Evolutionary conservation across 108 stramenopile genomes (phyloP), one percentile per base, ranked within the genome.

Genomic region (Fragilaria crotonensis): DNA sequence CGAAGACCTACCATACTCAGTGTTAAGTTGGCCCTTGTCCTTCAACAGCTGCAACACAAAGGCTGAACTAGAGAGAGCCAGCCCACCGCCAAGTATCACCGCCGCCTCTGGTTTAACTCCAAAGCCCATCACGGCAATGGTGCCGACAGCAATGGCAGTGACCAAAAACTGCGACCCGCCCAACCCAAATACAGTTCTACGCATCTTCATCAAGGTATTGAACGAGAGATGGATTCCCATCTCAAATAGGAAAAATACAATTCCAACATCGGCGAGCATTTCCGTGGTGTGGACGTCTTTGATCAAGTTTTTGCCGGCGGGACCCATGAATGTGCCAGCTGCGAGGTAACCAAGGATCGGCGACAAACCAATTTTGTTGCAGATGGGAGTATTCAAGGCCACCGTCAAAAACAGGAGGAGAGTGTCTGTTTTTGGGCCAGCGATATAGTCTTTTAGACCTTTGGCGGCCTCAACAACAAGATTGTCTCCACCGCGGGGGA

Each of bases 221-320:
- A 94, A 72, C 65, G 84, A 88, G 25, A 95, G 81, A 60, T 95
- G 93, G 48, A 97, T 71, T 22, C 96, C 96, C 96, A 97, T 97
- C 63, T 97, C 96, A 57, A 97, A 97, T 1, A 97, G 71, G 70
- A 97, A 97, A 62, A 97, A 93, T 2, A 95, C 94, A 33, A 97
- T 93, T 28, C 96, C 96, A 33, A 97, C 57, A 77, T 97, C 96
- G 14, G 89, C 96, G 47, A 97, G 66, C 75, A 84, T 57, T 63
- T 87, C 89, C 4, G 89, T 87, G 5, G 77, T 70, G 64, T 90
- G 89, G 2, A 90, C 53, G 36, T 85, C 79, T 11, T 64, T 59
- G 31, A 96, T 80, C 28, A 90, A 31, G 45, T 68, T 73, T 22
- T 85, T 60, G 2, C 92, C 91, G 48, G 85, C 81, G 23, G 95